A percentile compares a stretch with the other conserved stretches of the same genome.
Evolutionary conservation across 106 monocot species (phyloP).

Genomic region (Chionographis japonica): DNA sequence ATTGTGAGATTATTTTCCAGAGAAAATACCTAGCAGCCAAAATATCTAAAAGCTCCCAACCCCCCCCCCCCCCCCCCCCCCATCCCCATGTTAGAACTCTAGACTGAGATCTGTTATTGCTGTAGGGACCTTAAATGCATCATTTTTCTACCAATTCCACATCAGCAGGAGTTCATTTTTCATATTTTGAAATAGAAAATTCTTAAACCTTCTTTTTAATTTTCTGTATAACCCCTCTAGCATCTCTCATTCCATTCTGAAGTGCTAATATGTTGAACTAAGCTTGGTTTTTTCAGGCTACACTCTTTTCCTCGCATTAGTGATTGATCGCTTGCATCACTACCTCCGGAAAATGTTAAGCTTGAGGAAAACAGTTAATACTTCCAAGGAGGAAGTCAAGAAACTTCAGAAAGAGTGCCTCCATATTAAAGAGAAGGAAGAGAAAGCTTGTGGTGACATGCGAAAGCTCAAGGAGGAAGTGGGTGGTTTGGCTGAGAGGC

Average conservation of each 20-base stretch:
- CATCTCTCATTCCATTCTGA: no score
- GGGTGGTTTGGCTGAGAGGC: constrained; percentile 33
- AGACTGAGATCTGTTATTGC: no score
- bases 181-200: no score
- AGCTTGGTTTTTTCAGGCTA: constrained; percentile 44
- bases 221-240: background rate
- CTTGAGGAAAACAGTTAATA: constrained; percentile 34
- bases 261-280: background rate
- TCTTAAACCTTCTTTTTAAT: no score
- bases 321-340: constrained; percentile 84
- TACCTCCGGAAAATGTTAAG: constrained; percentile 53
- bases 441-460: constrained; percentile 35
- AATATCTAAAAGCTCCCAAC: no score
- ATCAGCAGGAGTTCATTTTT: no score
- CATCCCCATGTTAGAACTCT: no score
- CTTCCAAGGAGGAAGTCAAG: constrained; percentile 54
- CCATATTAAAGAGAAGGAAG: constrained; percentile 39
- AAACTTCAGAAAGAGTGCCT: constrained; percentile 52
- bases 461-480: constrained; percentile 48
- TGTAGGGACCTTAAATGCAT: no score
- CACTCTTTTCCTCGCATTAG: constrained; percentile 76
- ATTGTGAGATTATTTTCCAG: no score
- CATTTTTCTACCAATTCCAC: no score
- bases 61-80: no score
- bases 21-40: no score